These are phyloP conservation scores for Onygenales sp. DNA, from an alignment of 2,329 filamentous ascomycete genomes.

Conservation along the genomic window DNA sequence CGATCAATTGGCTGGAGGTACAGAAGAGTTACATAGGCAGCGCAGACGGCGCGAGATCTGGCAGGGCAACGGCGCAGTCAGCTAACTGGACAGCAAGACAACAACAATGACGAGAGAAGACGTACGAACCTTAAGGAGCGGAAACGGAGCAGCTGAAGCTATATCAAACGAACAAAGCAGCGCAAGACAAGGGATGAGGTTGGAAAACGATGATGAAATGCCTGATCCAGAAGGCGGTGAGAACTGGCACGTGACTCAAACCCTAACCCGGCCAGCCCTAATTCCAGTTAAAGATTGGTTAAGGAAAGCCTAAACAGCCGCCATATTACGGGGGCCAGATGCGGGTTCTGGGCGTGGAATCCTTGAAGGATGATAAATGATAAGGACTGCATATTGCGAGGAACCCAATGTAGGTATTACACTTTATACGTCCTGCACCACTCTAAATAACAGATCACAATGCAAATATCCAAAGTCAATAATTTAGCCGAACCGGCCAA, in stretches of 20 bases:
- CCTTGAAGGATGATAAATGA: no score
- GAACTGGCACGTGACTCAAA: neutral
- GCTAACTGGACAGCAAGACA: neutral
- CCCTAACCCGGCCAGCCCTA: neutral
- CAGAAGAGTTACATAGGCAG: neutral
- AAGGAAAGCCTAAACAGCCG: neutral
- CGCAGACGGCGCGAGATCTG: neutral
- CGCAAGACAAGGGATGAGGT: neutral
- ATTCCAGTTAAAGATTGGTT: neutral
- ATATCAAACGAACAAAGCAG: neutral
- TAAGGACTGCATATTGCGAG: no score
- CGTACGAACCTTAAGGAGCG: neutral
- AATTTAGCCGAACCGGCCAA: no score
- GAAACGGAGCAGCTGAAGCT: neutral
- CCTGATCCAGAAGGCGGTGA: constrained; percentile 8
- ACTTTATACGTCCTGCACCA: no score
- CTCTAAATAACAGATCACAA: no score
- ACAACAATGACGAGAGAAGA: neutral
- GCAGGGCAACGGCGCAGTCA: neutral
- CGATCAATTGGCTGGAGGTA: neutral
- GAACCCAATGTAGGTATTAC: no score
- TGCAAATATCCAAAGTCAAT: no score
- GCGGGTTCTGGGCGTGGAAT: no score
- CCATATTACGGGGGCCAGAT: neutral
- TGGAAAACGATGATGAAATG: constrained; percentile 1